Conservation (phyloP, 371 early-diverging fungal species). For the Actinomortierella ambigua region DNA sequence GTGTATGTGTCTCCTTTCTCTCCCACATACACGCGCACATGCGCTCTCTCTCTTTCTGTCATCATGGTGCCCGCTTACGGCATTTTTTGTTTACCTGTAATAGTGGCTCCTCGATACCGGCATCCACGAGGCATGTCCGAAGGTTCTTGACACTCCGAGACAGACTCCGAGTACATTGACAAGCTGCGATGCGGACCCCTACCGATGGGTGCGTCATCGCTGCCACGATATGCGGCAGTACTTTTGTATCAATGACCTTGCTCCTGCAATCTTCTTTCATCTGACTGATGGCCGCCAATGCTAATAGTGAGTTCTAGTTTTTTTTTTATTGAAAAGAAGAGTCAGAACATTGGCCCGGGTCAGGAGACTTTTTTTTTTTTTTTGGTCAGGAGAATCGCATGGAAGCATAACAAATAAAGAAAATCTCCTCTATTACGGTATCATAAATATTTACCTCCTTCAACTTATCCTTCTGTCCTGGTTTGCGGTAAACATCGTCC, state of each 20-base stretch:
- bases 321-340: not conserved
- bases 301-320: slow-evolving; percentile 69
- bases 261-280: slow-evolving; percentile 82
- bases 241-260: slow-evolving; percentile 79
- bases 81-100: slow-evolving; percentile 56
- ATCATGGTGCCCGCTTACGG: not conserved
- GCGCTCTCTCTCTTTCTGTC: no score
- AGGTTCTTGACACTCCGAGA: slow-evolving; percentile 82
- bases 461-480: slow-evolving; percentile 65
- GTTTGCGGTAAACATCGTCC: slow-evolving; percentile 52
- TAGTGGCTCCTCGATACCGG: slow-evolving; percentile 74
- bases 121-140: slow-evolving; percentile 84
- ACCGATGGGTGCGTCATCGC: slow-evolving; percentile 66
- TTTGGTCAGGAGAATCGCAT: not conserved
- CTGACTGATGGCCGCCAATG: slow-evolving; percentile 79
- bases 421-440: not conserved
- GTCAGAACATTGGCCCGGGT: no score
- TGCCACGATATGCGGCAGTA: slow-evolving; percentile 75
- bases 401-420: not conserved
- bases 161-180: slow-evolving; percentile 78
- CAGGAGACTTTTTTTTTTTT: no score
- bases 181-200: slow-evolving; percentile 78
- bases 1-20: no score
- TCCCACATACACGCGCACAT: no score
- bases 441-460: slow-evolving; percentile 64